Percentiles rank a stretch among this genome's conserved stretches.
Conservation (phyloP, 257 asterid species). For the Coffea canephora region DNA sequence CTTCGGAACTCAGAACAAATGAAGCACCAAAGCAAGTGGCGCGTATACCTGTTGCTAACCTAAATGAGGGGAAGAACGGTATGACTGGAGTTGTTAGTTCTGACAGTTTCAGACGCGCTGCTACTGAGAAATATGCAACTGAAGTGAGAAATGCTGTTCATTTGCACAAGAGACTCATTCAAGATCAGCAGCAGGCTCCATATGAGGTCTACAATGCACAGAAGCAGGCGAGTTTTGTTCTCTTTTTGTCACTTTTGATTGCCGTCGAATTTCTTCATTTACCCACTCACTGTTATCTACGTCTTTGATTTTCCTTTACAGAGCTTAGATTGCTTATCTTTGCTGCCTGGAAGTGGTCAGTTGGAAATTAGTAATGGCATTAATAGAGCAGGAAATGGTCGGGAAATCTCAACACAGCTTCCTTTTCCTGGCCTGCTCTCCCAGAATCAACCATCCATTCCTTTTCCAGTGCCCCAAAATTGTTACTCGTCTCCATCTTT, state of each 20-base stretch:
- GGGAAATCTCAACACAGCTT: constrained; percentile 26
- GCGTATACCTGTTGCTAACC: constrained; percentile 17
- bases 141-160: constrained; percentile 49
- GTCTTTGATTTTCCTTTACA: constrained; percentile 20
- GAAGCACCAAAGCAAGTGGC: constrained; percentile 33
- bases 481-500: constrained; percentile 41
- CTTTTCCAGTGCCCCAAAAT: constrained; percentile 41
- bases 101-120: constrained; percentile 13
- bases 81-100: constrained; percentile 22
- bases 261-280: background rate
- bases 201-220: constrained; percentile 25
- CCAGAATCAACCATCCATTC: constrained; percentile 32
- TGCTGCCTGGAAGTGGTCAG: constrained; percentile 35
- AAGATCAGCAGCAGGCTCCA: constrained; percentile 51
- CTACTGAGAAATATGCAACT: constrained; percentile 33
- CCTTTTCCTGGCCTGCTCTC: constrained; percentile 32
- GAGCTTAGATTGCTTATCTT: constrained; percentile 46
- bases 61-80: constrained; percentile 16
- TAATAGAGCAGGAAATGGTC: constrained; percentile 21
- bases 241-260: background rate
- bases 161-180: constrained; percentile 50
- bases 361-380: constrained; percentile 25
- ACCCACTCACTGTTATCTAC: constrained; percentile 12
- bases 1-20: constrained; percentile 25
- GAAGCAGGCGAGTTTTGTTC: constrained; percentile 40